phyloP scores from a whole-genome alignment of 148 eudicot genomes.

The Heliosperma pusillum region DNA sequence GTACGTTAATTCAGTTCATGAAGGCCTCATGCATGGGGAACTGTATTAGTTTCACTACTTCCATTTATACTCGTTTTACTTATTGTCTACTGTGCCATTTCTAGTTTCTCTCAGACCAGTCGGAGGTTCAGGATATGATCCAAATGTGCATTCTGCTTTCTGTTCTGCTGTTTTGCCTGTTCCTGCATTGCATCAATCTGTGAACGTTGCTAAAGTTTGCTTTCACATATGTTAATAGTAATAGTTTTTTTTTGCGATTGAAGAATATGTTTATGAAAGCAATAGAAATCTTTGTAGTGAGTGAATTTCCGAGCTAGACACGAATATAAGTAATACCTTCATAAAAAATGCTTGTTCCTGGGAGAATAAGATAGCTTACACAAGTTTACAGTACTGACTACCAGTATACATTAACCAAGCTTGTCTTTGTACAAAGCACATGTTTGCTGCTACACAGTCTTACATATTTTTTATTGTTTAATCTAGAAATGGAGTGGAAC shows the following conservation, averaged over 20 bases:
- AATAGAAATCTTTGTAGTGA: neutral
- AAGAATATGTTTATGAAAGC: no score
- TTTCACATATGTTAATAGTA: neutral
- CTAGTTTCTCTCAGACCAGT: no score
- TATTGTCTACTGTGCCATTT: no score
- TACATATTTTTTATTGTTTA: no score
- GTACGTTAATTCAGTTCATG: no score
- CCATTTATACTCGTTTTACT: no score
- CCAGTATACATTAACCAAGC: conserved; percentile 40
- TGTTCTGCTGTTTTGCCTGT: neutral
- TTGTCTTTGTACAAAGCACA: conserved; percentile 13
- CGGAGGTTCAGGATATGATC: no score
- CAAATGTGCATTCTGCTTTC: neutral
- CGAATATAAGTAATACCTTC: neutral
- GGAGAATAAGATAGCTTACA: conserved; percentile 11
- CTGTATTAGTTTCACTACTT: no score
- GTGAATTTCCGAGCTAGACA: neutral
- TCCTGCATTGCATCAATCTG: neutral
- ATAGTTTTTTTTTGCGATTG: neutral
- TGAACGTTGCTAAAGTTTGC: neutral
- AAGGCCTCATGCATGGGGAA: no score
- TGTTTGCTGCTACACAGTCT: no score
- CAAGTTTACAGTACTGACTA: conserved; percentile 1
- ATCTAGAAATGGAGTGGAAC: no score
- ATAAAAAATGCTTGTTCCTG: conserved; percentile 13